A percentile compares a stretch with the other conserved stretches of the same genome.
phyloP scores from a whole-genome alignment of 106 monocot species.

The Dioscorea alata region DNA sequence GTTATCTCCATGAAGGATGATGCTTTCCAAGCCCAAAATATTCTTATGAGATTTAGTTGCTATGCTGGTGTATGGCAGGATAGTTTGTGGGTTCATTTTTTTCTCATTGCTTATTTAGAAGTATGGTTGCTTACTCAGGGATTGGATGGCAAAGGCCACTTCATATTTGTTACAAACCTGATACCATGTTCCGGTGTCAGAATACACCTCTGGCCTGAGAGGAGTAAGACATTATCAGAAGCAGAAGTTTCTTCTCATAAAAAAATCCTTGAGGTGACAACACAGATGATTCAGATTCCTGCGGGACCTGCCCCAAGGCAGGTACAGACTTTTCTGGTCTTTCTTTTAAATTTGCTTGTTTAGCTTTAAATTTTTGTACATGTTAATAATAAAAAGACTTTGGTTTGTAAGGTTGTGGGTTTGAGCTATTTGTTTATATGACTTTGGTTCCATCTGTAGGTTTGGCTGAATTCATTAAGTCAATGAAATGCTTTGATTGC shows the following conservation, averaged over 20 bases:
- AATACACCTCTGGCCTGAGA: constrained; percentile 93
- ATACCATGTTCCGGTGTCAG: constrained; percentile 92
- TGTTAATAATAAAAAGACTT: too few relatives aligned
- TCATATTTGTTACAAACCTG: constrained; percentile 93
- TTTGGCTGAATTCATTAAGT: too few relatives aligned
- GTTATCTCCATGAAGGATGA: too few relatives aligned
- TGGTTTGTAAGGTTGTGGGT: too few relatives aligned
- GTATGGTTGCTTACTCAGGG: constrained; percentile 38
- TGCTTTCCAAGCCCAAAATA: too few relatives aligned
- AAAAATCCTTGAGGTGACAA: constrained; percentile 75
- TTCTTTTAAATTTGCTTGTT: neutral
- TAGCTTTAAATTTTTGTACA: neutral
- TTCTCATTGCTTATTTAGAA: neutral
- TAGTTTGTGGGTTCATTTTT: neutral
- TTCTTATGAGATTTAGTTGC: neutral
- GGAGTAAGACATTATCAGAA: constrained; percentile 15
- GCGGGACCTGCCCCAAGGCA: constrained; percentile 92
- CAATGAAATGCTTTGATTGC: too few relatives aligned
- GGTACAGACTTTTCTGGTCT: constrained; percentile 28
- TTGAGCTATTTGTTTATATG: too few relatives aligned
- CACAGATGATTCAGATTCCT: constrained; percentile 88
- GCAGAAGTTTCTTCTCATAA: constrained; percentile 29
- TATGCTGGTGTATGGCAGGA: neutral
- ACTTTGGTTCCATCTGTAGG: too few relatives aligned
- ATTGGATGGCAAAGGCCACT: constrained; percentile 68